phyloP scores from a whole-genome alignment of 352 stramenopile species.

The Sclerospora graminicola region DNA sequence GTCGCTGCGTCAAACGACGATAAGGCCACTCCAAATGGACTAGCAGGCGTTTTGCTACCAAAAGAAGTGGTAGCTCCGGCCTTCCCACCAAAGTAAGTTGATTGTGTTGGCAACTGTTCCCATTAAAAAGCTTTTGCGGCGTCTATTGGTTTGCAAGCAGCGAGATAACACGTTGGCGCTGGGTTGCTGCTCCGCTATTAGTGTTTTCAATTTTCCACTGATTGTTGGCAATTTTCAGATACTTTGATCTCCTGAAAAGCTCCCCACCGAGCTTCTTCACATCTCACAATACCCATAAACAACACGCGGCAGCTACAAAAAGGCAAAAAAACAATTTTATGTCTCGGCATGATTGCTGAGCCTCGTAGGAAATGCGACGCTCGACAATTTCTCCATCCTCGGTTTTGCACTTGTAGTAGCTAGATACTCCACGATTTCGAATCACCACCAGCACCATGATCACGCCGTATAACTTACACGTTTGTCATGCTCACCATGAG shows the following conservation, averaged over 20 bases:
- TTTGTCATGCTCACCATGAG: slow-evolving; percentile 82
- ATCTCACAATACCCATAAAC: slow-evolving; percentile 48
- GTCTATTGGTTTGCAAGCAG: slow-evolving; percentile 44
- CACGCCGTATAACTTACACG: too few species aligned
- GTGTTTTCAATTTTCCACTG: slow-evolving; percentile 28
- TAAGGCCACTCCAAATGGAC: slow-evolving; percentile 5
- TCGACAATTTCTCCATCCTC: too few species aligned
- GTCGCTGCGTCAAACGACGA: slow-evolving; percentile 9
- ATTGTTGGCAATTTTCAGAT: slow-evolving; percentile 27
- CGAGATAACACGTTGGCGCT: slow-evolving; percentile 36
- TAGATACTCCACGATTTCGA: too few species aligned
- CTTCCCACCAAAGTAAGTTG: slow-evolving; percentile 9
- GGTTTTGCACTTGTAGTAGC: too few species aligned
- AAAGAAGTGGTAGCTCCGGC: slow-evolving; percentile 10
- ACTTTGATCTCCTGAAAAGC: slow-evolving; percentile 49
- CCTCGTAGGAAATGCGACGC: too few species aligned
- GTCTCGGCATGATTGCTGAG: neutral
- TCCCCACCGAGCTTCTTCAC: slow-evolving; percentile 52
- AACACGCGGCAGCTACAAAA: slow-evolving; percentile 36
- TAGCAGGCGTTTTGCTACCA: slow-evolving; percentile 9
- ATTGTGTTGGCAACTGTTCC: slow-evolving; percentile 26
- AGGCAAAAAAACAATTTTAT: neutral
- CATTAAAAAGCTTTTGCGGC: slow-evolving; percentile 41
- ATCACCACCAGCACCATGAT: too few species aligned
- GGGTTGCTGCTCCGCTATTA: slow-evolving; percentile 36